These are phyloP conservation scores for Cordyceps javanica DNA, from an alignment of 2,329 filamentous ascomycete genomes.

Conservation along the genomic window DNA sequence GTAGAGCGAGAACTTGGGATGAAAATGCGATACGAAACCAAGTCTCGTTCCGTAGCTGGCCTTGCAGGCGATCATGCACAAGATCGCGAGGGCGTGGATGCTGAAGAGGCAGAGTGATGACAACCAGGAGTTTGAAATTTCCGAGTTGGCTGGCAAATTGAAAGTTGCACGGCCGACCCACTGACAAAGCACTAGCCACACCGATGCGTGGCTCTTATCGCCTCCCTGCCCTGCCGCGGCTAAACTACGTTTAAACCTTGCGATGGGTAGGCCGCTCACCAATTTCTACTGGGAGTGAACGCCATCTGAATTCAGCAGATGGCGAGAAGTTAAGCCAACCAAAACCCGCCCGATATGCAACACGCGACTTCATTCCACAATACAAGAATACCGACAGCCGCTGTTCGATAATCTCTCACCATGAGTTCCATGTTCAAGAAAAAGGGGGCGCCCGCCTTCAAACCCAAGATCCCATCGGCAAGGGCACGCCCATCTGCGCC, in stretches of 20 bases:
- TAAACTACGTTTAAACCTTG: slow-evolving; percentile 26
- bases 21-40: slow-evolving; percentile 26
- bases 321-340: background rate
- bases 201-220: slow-evolving; percentile 27
- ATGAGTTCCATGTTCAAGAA: slow-evolving; percentile 68
- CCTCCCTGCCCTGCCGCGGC: slow-evolving; percentile 20
- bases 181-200: slow-evolving; percentile 27
- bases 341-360: slow-evolving; percentile 7
- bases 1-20: slow-evolving; percentile 23
- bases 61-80: slow-evolving; percentile 31
- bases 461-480: slow-evolving; percentile 58
- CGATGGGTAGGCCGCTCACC: slow-evolving; percentile 21
- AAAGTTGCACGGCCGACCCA: slow-evolving; percentile 28
- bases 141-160: slow-evolving; percentile 37
- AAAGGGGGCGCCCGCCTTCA: slow-evolving; percentile 55
- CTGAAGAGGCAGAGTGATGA: slow-evolving; percentile 29
- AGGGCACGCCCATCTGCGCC: slow-evolving; percentile 42
- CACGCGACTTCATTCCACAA: background rate
- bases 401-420: slow-evolving; percentile 22
- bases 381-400: background rate
- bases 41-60: slow-evolving; percentile 27
- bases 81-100: slow-evolving; percentile 25
- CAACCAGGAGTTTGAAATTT: slow-evolving; percentile 38
- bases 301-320: slow-evolving; percentile 14
- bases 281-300: slow-evolving; percentile 21